Conservation (phyloP, 805 yeast genomes). For the Candida easanensis region DNA sequence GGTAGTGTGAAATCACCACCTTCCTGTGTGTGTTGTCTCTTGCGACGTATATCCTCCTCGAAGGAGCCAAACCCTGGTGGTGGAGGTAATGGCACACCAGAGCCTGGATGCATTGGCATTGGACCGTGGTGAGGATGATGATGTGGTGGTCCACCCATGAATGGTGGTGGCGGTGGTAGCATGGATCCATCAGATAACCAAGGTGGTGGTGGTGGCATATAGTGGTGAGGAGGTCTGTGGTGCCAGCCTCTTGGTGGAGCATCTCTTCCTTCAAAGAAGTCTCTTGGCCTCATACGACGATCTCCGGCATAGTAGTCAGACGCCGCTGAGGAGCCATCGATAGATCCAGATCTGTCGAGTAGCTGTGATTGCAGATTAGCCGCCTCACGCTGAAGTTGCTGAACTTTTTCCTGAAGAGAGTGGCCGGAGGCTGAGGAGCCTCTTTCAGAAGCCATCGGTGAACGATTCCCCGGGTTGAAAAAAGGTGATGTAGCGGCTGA, state of each 20-base stretch:
- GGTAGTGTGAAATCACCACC: conserved; percentile 10
- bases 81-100: conserved; percentile 8
- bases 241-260: conserved; percentile 2
- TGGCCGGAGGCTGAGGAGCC: conserved; percentile 3
- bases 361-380: conserved; percentile 23
- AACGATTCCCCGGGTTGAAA: conserved; percentile 8
- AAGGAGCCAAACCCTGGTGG: conserved; percentile 6
- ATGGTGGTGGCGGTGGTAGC: background rate
- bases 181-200: background rate
- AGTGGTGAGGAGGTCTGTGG: conserved; percentile 3
- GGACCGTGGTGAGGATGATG: conserved; percentile 1
- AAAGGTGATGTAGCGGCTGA: conserved; percentile 18
- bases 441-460: conserved; percentile 11
- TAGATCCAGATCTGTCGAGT: conserved; percentile 6
- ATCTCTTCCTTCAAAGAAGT: conserved; percentile 1
- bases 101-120: conserved; percentile 6
- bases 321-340: conserved; percentile 1
- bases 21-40: conserved; percentile 10
- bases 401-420: conserved; percentile 22
- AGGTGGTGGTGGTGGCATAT: conserved; percentile 3
- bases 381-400: conserved; percentile 23
- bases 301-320: conserved; percentile 5
- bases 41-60: conserved; percentile 7
- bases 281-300: background rate
- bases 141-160: background rate